Percentiles rank a stretch among this genome's conserved stretches.
Conservation (phyloP, 306 rosid genomes). For the Begonia masoniana region DNA sequence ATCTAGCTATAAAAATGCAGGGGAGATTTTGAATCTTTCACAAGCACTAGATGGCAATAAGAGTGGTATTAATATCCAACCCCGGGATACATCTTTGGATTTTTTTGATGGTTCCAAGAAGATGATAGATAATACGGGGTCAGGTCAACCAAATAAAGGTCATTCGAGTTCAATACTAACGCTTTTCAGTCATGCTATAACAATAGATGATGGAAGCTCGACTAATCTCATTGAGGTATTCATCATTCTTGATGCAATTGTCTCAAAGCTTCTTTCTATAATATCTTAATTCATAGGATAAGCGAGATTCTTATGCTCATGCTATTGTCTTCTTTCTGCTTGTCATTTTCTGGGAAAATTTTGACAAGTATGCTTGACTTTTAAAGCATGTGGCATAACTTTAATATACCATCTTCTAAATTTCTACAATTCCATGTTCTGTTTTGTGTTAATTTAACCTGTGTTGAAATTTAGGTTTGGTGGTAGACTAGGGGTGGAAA, state of each 20-base stretch:
- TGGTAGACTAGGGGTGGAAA: too few species aligned
- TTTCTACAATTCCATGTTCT: too few species aligned
- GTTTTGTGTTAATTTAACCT: too few species aligned
- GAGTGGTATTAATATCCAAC: slow-evolving; percentile 28
- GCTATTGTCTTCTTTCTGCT: too few species aligned
- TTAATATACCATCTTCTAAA: too few species aligned
- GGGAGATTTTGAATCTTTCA: slow-evolving; percentile 21
- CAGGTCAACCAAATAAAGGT: slow-evolving; percentile 17
- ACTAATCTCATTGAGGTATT: slow-evolving; percentile 51
- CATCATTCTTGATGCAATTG: slow-evolving; percentile 1
- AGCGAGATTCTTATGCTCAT: too few species aligned
- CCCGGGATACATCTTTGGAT: slow-evolving; percentile 32
- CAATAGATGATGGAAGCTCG: slow-evolving; percentile 29
- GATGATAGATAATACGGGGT: slow-evolving; percentile 16
- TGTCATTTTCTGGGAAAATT: too few species aligned
- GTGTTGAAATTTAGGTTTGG: too few species aligned
- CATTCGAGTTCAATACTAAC: slow-evolving; percentile 56
- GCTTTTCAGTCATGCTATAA: slow-evolving; percentile 47
- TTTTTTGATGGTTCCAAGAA: slow-evolving; percentile 43
- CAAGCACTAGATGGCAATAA: slow-evolving; percentile 31
- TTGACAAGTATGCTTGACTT: too few species aligned
- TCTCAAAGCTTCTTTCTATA: too few species aligned
- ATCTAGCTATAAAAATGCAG: slow-evolving; percentile 30
- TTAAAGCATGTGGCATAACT: too few species aligned
- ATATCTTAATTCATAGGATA: too few species aligned